Evolutionary conservation across 192 early-diverging fungal species (phyloP).

Genomic region (Coemansia sp.): DNA sequence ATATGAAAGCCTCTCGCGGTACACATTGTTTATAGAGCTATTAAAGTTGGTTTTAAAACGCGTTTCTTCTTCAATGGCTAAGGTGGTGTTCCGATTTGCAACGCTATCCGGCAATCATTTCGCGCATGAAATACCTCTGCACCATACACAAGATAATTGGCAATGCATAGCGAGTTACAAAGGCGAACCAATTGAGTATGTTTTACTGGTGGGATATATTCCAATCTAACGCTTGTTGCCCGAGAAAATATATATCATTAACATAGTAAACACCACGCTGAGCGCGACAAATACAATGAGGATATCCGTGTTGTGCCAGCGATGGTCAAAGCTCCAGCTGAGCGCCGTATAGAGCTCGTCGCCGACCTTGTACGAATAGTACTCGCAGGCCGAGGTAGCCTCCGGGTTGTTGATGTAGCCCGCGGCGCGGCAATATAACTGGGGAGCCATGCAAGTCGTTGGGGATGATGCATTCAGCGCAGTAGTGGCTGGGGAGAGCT

Average conservation of each 20-base stretch:
- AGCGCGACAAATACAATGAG: conserved; percentile 58
- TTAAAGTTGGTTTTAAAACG: too few relatives aligned
- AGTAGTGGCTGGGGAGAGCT: conserved; percentile 62
- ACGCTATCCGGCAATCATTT: too few relatives aligned
- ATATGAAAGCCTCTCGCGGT: too few relatives aligned
- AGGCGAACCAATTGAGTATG: background rate
- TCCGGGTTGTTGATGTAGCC: conserved; percentile 54
- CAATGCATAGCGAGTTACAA: too few relatives aligned
- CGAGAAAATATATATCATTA: conserved; percentile 39
- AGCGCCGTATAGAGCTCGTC: conserved; percentile 36
- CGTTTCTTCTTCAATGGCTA: too few relatives aligned
- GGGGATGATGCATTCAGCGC: conserved; percentile 57
- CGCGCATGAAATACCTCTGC: too few relatives aligned
- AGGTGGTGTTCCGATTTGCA: too few relatives aligned
- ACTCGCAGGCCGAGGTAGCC: conserved; percentile 48
- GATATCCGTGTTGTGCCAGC: conserved; percentile 66
- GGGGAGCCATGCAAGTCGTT: conserved; percentile 56
- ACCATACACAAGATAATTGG: too few relatives aligned
- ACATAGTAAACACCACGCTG: conserved; percentile 46
- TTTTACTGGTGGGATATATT: background rate
- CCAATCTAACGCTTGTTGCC: conserved; percentile 43
- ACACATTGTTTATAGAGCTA: too few relatives aligned
- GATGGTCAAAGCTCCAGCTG: conserved; percentile 57
- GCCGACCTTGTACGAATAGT: conserved; percentile 53
- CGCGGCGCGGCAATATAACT: background rate